phyloP scores from a whole-genome alignment of 2,329 filamentous ascomycete species.

The Colletotrichum incanum region DNA sequence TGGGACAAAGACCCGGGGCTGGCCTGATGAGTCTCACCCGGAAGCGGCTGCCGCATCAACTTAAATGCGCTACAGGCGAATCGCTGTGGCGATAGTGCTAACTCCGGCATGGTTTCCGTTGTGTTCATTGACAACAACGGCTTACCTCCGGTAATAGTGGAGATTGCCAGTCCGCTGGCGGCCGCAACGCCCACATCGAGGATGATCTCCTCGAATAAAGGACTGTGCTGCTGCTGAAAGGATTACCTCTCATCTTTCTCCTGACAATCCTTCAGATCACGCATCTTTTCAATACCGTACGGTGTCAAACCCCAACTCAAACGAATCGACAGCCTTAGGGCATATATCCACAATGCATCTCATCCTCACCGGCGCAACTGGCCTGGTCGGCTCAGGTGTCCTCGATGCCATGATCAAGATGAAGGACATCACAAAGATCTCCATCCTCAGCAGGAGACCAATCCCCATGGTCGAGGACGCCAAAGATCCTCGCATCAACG shows the following conservation, averaged over 20 bases:
- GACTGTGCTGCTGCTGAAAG: neutral
- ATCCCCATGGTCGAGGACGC: slow-evolving; percentile 73
- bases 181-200: neutral
- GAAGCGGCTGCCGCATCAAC: neutral
- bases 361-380: slow-evolving; percentile 79
- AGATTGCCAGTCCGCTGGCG: neutral
- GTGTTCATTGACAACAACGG: neutral
- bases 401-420: slow-evolving; percentile 74
- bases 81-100: slow-evolving; percentile 29
- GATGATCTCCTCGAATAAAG: neutral
- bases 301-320: neutral
- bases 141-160: slow-evolving; percentile 14
- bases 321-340: neutral
- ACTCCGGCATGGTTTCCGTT: slow-evolving; percentile 20
- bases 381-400: slow-evolving; percentile 74
- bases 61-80: neutral
- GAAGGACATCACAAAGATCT: slow-evolving; percentile 73
- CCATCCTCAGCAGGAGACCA: slow-evolving; percentile 77
- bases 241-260: neutral
- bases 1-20: neutral
- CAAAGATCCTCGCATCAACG: slow-evolving; percentile 72
- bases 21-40: neutral
- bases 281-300: neutral
- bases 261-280: neutral
- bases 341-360: slow-evolving; percentile 67